These are phyloP conservation scores for Moesziomyces sp. DNA, from an alignment of 1,284 basidiomycete genomes.

Conservation along the genomic window DNA sequence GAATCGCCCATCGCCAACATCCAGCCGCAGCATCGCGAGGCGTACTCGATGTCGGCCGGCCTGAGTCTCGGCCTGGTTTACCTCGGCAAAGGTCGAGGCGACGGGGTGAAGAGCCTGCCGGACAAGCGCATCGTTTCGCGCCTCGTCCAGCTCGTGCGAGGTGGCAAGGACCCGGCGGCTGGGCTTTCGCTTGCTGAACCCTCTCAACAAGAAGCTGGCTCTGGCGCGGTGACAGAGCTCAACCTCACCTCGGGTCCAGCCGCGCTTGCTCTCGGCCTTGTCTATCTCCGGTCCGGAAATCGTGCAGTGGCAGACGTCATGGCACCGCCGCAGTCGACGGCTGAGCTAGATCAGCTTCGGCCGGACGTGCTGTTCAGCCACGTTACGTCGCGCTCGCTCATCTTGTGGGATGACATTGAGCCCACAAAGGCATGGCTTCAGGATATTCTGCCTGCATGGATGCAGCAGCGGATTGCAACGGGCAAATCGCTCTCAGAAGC, in stretches of 20 bases:
- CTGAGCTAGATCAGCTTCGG: conserved; percentile 83
- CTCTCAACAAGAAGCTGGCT: not conserved
- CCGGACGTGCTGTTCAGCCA: conserved; percentile 87
- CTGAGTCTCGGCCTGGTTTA: conserved; percentile 95
- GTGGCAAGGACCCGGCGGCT: conserved; percentile 6
- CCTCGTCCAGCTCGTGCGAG: conserved; percentile 47
- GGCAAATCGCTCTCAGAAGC: conserved; percentile 30
- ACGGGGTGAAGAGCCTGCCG: conserved; percentile 50
- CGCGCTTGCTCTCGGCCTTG: conserved; percentile 86
- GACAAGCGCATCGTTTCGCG: conserved; percentile 55
- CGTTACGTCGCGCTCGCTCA: conserved; percentile 80
- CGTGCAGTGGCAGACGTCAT: conserved; percentile 86
- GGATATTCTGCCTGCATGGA: conserved; percentile 78
- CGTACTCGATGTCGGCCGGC: conserved; percentile 88
- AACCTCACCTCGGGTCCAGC: conserved; percentile 77
- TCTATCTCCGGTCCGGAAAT: conserved; percentile 87
- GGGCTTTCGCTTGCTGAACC: conserved; percentile 2
- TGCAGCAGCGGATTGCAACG: conserved; percentile 72
- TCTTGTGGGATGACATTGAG: conserved; percentile 85
- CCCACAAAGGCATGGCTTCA: conserved; percentile 83
- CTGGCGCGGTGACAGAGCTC: conserved; percentile 17
- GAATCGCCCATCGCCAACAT: conserved; percentile 80
- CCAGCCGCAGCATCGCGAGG: conserved; percentile 74
- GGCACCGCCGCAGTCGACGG: conserved; percentile 80
- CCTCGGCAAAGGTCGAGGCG: conserved; percentile 75